Conservation (phyloP, 805 yeast species). For the Metschnikowia arizonensis region DNA sequence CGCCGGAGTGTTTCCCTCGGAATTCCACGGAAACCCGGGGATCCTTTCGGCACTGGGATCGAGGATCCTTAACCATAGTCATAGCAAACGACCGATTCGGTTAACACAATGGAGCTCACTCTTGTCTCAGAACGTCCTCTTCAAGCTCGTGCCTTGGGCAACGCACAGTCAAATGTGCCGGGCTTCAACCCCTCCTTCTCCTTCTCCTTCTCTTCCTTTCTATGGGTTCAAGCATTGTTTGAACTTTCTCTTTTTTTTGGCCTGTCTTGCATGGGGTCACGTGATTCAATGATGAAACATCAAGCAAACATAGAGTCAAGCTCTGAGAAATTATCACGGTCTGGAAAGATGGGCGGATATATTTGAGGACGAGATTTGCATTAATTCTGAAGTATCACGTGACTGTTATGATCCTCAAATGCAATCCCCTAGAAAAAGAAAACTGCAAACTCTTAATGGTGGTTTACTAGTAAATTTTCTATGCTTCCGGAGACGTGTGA, state of each 20-base stretch:
- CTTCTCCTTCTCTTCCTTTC: too few species aligned
- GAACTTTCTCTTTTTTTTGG: too few species aligned
- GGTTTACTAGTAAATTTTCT: too few species aligned
- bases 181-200: too few species aligned
- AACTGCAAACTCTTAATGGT: too few species aligned
- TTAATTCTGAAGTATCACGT: slow-evolving; percentile 26
- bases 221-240: too few species aligned
- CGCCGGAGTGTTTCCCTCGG: slow-evolving; percentile 14
- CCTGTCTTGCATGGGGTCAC: slow-evolving; percentile 17
- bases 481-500: too few species aligned
- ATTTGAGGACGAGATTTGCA: slow-evolving; percentile 70
- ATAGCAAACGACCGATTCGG: slow-evolving; percentile 55
- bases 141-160: slow-evolving; percentile 29
- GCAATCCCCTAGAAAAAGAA: too few species aligned
- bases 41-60: slow-evolving; percentile 58
- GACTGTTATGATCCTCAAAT: neutral
- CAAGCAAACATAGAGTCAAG: slow-evolving; percentile 87
- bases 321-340: slow-evolving; percentile 61
- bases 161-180: slow-evolving; percentile 68
- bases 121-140: slow-evolving; percentile 58
- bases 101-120: slow-evolving; percentile 88
- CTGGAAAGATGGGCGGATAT: slow-evolving; percentile 45
- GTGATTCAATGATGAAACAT: slow-evolving; percentile 60
- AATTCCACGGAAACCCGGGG: slow-evolving; percentile 13
- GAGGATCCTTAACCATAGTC: slow-evolving; percentile 64